A percentile compares a stretch with the other conserved stretches of the same genome.
These are phyloP conservation scores for Orbilia javanica DNA, from an alignment of 2,329 filamentous ascomycete genomes.

Conservation along the genomic window DNA sequence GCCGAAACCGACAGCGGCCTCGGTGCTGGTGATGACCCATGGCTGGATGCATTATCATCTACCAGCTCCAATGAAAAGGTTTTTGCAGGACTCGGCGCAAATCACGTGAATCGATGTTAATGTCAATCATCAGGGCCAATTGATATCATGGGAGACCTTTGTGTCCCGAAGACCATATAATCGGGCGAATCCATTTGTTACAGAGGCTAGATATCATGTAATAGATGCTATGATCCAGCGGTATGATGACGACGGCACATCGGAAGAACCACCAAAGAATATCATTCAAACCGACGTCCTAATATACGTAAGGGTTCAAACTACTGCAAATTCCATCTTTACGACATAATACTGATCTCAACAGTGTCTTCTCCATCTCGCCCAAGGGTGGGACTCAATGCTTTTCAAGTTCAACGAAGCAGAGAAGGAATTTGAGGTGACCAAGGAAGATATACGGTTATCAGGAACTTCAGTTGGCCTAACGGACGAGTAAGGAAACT, in stretches of 20 bases:
- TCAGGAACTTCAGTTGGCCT: conserved; percentile 69
- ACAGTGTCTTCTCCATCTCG: conserved; percentile 74
- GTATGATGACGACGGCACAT: conserved; percentile 60
- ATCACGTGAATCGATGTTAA: neutral
- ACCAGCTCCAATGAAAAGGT: conserved; percentile 48
- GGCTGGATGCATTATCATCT: conserved; percentile 41
- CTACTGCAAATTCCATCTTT: neutral
- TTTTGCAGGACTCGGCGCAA: neutral
- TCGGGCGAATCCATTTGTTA: conserved; percentile 71
- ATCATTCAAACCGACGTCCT: conserved; percentile 46
- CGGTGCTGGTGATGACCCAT: conserved; percentile 40
- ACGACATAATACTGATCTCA: conserved; percentile 17
- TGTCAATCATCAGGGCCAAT: conserved; percentile 63
- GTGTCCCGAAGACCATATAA: conserved; percentile 66
- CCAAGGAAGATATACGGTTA: conserved; percentile 67
- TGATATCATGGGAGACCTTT: conserved; percentile 80
- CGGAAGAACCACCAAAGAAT: conserved; percentile 27
- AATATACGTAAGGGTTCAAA: conserved; percentile 32
- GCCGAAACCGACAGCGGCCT: conserved; percentile 46
- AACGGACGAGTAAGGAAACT: conserved; percentile 61
- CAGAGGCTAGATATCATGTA: conserved; percentile 75
- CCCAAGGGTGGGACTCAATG: conserved; percentile 78
- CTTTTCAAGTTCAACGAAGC: conserved; percentile 75
- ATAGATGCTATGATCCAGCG: conserved; percentile 74
- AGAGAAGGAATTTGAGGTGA: conserved; percentile 69